A percentile compares a stretch with the other conserved stretches of the same genome.
phyloP scores from a whole-genome alignment of 1,284 basidiomycete species.

The Sporisorium sorghi region DNA sequence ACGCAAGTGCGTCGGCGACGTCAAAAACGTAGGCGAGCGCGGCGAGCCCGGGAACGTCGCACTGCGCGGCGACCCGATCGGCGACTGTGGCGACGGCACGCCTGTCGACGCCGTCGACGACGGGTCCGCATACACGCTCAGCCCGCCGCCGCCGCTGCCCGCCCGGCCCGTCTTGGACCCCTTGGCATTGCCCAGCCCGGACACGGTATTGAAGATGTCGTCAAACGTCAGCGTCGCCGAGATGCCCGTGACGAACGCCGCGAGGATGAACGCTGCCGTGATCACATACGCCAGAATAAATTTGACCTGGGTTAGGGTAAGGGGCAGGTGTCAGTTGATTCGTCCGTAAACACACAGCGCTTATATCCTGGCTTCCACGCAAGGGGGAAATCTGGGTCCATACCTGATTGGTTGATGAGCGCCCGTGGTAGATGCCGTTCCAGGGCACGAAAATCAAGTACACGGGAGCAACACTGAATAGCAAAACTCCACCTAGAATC shows the following conservation, averaged over 20 bases:
- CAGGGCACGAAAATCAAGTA: constrained; percentile 18
- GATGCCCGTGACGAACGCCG: constrained; percentile 5
- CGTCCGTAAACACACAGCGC: too few relatives aligned
- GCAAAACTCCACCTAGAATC: neutral
- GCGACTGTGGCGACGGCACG: too few relatives aligned
- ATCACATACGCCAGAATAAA: constrained; percentile 23
- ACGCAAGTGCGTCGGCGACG: constrained; percentile 1
- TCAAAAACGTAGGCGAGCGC: neutral
- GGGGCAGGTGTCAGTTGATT: too few relatives aligned
- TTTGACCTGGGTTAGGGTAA: constrained; percentile 15
- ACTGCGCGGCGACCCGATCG: too few relatives aligned
- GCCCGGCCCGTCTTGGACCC: neutral
- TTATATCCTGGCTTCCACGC: too few relatives aligned
- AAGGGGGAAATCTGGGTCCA: too few relatives aligned
- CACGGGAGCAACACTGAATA: neutral
- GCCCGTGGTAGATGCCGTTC: neutral
- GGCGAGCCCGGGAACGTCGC: too few relatives aligned
- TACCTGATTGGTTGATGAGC: too few relatives aligned
- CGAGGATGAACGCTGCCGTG: constrained; percentile 8
- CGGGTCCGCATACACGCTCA: neutral
- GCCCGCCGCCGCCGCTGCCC: neutral
- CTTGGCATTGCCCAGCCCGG: constrained; percentile 2
- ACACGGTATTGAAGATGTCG: constrained; percentile 18
- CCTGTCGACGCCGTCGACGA: neutral
- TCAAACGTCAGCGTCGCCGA: constrained; percentile 22